Conservation (phyloP, 768 basidiomycete species). For the Psilocybe tampanensis region DNA sequence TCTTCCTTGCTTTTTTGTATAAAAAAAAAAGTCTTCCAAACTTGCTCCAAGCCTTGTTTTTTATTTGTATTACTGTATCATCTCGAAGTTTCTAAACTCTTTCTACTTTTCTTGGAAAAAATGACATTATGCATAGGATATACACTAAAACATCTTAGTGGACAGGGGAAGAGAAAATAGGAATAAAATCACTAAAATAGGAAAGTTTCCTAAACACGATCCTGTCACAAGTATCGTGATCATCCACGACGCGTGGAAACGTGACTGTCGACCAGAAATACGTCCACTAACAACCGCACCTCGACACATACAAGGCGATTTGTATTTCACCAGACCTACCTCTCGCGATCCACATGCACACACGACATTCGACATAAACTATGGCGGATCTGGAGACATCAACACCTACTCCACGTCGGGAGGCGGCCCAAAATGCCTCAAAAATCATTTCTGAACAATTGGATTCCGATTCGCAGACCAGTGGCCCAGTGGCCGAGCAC, state of each 20-base stretch:
- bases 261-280: neutral
- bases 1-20: no score
- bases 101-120: no score
- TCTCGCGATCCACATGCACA: neutral
- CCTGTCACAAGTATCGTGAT: neutral
- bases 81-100: no score
- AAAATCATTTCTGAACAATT: constrained; percentile 34
- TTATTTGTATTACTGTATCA: no score
- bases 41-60: no score
- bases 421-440: constrained; percentile 34
- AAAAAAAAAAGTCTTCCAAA: no score
- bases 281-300: no score
- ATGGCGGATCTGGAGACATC: neutral
- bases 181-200: neutral
- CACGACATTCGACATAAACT: neutral
- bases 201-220: neutral
- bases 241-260: constrained; percentile 1
- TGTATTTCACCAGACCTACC: neutral
- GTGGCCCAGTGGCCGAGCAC: constrained; percentile 17
- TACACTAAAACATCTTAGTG: no score
- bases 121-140: no score
- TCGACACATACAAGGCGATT: no score
- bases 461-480: constrained; percentile 14
- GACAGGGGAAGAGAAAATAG: neutral
- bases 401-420: constrained; percentile 27